phyloP scores from a whole-genome alignment of 2,329 filamentous ascomycete species.

The Shiraia sp. region DNA sequence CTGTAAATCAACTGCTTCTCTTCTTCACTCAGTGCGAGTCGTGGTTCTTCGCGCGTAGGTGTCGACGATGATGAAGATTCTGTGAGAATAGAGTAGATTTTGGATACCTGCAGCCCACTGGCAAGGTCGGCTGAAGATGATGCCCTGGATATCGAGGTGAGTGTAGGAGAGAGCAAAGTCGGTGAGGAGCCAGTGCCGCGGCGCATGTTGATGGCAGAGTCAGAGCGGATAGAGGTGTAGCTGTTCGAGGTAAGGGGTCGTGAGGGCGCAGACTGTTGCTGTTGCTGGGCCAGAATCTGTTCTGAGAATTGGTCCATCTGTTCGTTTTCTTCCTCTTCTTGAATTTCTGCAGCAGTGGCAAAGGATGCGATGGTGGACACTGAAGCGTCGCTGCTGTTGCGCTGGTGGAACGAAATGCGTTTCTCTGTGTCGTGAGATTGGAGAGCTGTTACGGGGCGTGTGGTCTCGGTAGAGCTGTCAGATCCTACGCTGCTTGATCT shows the following conservation, averaged over 20 bases:
- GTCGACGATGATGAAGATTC: constrained; percentile 34
- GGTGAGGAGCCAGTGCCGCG: constrained; percentile 29
- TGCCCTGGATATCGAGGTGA: constrained; percentile 23
- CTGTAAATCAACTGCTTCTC: constrained; percentile 59
- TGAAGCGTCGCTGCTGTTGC: constrained; percentile 62
- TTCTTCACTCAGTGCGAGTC: constrained; percentile 52
- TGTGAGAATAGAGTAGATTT: constrained; percentile 48
- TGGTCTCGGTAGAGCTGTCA: constrained; percentile 57
- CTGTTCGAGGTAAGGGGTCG: constrained; percentile 18
- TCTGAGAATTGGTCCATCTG: constrained; percentile 45
- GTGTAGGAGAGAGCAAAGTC: constrained; percentile 24
- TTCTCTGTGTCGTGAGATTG: constrained; percentile 26
- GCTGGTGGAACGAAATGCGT: constrained; percentile 46
- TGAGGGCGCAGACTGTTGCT: constrained; percentile 11
- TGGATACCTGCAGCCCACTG: constrained; percentile 43
- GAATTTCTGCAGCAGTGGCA: constrained; percentile 64
- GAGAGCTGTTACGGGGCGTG: constrained; percentile 41
- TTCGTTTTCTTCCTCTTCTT: constrained; percentile 46
- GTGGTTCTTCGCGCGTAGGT: constrained; percentile 28
- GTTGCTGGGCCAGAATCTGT: constrained; percentile 32
- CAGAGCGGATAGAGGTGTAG: constrained; percentile 30
- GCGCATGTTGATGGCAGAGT: constrained; percentile 40
- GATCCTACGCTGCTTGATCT: constrained; percentile 58
- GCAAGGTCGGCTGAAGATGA: constrained; percentile 36
- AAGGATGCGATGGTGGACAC: constrained; percentile 65